Evolutionary conservation across 805 yeast species (phyloP), one percentile per base, ranked within the genome.

Genomic region (Metschnikowia bowlesiae): DNA sequence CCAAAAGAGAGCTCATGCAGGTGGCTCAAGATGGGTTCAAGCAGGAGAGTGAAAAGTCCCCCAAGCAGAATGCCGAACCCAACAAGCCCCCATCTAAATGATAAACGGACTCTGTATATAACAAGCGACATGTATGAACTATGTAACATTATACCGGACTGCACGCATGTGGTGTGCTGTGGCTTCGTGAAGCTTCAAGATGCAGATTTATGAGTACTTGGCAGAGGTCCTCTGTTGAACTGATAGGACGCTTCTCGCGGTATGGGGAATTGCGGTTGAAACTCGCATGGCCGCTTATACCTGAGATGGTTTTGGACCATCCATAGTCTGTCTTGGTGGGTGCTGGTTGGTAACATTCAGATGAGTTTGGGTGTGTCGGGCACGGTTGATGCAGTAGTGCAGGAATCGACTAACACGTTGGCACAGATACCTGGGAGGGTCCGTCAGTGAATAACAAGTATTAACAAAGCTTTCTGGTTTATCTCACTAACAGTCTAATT

Each of bases 1-100:
- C 74, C 58, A 76, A 74, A 52, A 57, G 65, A 43, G 74, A 73
- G 51, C 66, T 74, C 52, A 54, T 69, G 31, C 58, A 61, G 32
- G 71, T 73, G 69, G 69, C 74, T 10, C 65, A 61, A 49, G 60
- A 62, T 13, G 60, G 74, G 1, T 72, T 72, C 51, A 53, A 59
- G 43, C 68, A 65, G 50, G 60, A 58, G 51, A 43, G 44, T 11
- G 47, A 52, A 36, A 40, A 41, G 30, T 38, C 44, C 7, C 10
- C 33, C 26, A 39, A 39, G 16, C 40, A 36, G 22, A 16, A 39
- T 13, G 39, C 29, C 4, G 37, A 33, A n/a, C 26, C 45, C 30
- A 33, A 18, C 38, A 33, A 28, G 22, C 22, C 18, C 22, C 33
- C 22, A 42, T 26, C 8, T 7, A 41, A 8, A 5, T 14, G 8